A percentile compares a stretch with the other conserved stretches of the same genome.
Conservation (phyloP, 768 basidiomycete species). For the Udeniomyces megalosporus region DNA sequence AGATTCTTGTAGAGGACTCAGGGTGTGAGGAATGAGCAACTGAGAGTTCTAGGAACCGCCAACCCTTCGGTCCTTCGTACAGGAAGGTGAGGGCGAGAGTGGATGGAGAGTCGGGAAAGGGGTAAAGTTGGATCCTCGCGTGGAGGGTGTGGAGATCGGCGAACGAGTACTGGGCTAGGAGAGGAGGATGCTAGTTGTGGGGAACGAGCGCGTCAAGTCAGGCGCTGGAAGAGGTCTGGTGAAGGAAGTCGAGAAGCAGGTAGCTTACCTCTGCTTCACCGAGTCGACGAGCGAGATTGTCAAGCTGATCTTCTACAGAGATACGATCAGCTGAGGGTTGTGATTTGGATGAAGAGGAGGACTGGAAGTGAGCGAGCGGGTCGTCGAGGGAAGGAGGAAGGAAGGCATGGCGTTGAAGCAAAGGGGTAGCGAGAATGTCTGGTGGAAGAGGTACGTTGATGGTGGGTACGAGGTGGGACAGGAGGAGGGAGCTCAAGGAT, state of each 20-base stretch:
- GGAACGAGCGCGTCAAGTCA: background rate
- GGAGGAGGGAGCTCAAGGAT: slow-evolving; percentile 16
- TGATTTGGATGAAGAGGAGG: slow-evolving; percentile 11
- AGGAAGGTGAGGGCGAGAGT: background rate
- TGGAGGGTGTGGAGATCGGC: slow-evolving; percentile 9
- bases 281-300: slow-evolving; percentile 2
- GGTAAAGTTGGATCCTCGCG: slow-evolving; percentile 1
- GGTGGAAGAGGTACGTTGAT: slow-evolving; percentile 19
- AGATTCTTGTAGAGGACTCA: no score
- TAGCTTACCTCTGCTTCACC: slow-evolving; percentile 11
- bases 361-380: slow-evolving; percentile 21
- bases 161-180: background rate
- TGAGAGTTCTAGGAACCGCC: slow-evolving; percentile 8
- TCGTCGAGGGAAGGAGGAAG: slow-evolving; percentile 21
- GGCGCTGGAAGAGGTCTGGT: background rate
- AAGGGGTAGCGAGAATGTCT: slow-evolving; percentile 18
- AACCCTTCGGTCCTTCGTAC: slow-evolving; percentile 2
- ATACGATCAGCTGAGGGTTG: no score
- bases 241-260: background rate
- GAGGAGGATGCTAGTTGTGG: slow-evolving; percentile 6
- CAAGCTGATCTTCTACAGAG: slow-evolving; percentile 3
- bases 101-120: background rate
- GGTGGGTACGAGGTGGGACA: slow-evolving; percentile 22
- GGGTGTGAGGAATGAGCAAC: background rate
- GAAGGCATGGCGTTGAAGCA: slow-evolving; percentile 22